phyloP scores from a whole-genome alignment of 257 asterid genomes.

The Nicotiana tabacum region DNA sequence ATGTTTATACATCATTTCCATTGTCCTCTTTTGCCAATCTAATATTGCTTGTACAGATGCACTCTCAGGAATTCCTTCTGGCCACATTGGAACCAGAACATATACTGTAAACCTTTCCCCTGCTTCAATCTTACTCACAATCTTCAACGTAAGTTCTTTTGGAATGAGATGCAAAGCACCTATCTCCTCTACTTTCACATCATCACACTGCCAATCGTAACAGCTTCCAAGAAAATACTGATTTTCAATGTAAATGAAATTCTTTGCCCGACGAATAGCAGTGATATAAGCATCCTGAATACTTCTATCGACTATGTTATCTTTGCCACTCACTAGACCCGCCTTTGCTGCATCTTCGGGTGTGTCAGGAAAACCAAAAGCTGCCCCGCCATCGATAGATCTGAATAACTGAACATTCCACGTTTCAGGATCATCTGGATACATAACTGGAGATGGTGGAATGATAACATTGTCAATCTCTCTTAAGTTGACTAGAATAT shows the following conservation, averaged over 20 bases:
- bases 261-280: slow-evolving; percentile 84
- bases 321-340: slow-evolving; percentile 80
- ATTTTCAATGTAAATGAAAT: slow-evolving; percentile 71
- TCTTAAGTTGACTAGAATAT: slow-evolving; percentile 50
- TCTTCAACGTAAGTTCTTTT: slow-evolving; percentile 72
- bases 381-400: slow-evolving; percentile 92
- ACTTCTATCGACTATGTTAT: slow-evolving; percentile 72
- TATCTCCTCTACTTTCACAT: slow-evolving; percentile 54
- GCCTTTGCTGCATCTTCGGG: slow-evolving; percentile 73
- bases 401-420: slow-evolving; percentile 86
- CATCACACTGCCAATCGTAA: slow-evolving; percentile 59
- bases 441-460: slow-evolving; percentile 73
- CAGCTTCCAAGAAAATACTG: slow-evolving; percentile 79
- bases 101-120: slow-evolving; percentile 78
- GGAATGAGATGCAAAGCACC: slow-evolving; percentile 80
- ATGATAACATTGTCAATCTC: slow-evolving; percentile 54
- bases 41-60: slow-evolving; percentile 85
- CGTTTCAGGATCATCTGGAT: slow-evolving; percentile 61
- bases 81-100: slow-evolving; percentile 85
- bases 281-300: slow-evolving; percentile 83
- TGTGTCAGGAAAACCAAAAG: slow-evolving; percentile 75
- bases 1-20: slow-evolving; percentile 85
- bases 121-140: slow-evolving; percentile 72
- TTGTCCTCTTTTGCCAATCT: slow-evolving; percentile 79
- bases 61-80: slow-evolving; percentile 86